Percentiles rank a stretch among this genome's conserved stretches.
phyloP scores from a whole-genome alignment of 1,284 basidiomycete genomes.

The Cutaneotrichosporon mucoides region DNA sequence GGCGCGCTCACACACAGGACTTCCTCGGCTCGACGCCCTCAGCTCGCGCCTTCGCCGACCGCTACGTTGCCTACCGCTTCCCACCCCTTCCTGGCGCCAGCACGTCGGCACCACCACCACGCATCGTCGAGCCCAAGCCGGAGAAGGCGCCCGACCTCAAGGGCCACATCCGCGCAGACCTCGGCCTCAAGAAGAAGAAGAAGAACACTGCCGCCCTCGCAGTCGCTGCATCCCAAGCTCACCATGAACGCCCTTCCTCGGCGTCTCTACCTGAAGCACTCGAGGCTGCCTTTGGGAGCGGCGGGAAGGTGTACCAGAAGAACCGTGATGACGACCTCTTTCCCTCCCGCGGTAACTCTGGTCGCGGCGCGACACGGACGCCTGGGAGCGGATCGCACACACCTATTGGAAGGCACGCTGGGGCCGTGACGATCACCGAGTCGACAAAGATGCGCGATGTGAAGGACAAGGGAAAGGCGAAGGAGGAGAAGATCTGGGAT shows the following conservation, averaged over 20 bases:
- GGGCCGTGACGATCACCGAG: slow-evolving; percentile 31
- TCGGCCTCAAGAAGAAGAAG: slow-evolving; percentile 5
- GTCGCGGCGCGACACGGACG: slow-evolving; percentile 3
- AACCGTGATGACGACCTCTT: slow-evolving; percentile 14
- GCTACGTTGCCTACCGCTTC: slow-evolving; percentile 40
- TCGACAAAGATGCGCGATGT: slow-evolving; percentile 9
- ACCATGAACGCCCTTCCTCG: not conserved
- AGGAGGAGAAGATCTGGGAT: slow-evolving; percentile 42
- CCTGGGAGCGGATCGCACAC: slow-evolving; percentile 12
- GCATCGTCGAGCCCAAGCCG: not conserved
- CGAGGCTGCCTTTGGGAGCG: slow-evolving; percentile 29
- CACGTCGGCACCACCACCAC: slow-evolving; percentile 1
- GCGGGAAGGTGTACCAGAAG: slow-evolving; percentile 41
- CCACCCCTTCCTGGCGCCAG: slow-evolving; percentile 22
- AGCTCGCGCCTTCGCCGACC: slow-evolving; percentile 36
- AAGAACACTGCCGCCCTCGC: slow-evolving; percentile 5
- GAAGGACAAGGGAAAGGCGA: slow-evolving; percentile 17
- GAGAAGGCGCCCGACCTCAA: not conserved
- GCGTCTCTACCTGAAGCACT: slow-evolving; percentile 20
- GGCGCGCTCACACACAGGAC: slow-evolving; percentile 32
- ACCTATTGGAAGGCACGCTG: slow-evolving; percentile 3
- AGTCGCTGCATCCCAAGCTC: not conserved
- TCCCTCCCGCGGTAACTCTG: slow-evolving; percentile 6
- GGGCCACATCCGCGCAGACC: not conserved
- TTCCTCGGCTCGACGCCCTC: slow-evolving; percentile 40